Conservation (phyloP, 148 eudicot genomes). For the Vaccinium corymbosum region DNA sequence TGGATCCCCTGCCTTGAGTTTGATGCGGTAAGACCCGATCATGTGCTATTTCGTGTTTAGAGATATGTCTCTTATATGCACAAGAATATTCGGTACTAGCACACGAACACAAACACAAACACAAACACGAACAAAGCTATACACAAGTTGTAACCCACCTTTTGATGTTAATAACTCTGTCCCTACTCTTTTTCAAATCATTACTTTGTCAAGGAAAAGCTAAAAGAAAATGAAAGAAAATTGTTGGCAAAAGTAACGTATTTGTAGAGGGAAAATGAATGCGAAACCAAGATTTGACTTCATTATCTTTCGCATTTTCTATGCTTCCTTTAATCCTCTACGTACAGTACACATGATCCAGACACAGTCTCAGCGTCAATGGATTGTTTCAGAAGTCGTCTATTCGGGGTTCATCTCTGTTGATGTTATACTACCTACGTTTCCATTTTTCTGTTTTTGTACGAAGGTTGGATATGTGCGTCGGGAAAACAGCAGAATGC, state of each 20-base stretch:
- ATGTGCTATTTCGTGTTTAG: background rate
- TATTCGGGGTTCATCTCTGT: background rate
- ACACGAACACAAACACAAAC: background rate
- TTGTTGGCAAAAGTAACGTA: background rate
- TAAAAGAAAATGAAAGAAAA: background rate
- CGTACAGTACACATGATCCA: background rate
- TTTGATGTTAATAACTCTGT: background rate
- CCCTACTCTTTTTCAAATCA: background rate
- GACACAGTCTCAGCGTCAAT: background rate
- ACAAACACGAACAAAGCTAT: background rate
- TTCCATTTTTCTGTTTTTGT: background rate
- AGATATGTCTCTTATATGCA: background rate
- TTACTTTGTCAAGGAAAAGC: background rate
- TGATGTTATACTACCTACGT: background rate
- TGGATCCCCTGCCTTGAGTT: constrained; percentile 59
- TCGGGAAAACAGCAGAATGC: constrained; percentile 32
- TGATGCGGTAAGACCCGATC: constrained; percentile 25
- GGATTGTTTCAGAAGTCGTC: background rate
- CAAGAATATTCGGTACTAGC: background rate
- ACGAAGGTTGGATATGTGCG: constrained; percentile 23
- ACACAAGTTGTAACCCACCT: background rate
- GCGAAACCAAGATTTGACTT: background rate
- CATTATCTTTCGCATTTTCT: background rate
- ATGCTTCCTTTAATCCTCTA: background rate
- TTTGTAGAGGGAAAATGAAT: background rate